Base-by-base conservation (phyloP, 495 filamentous ascomycete genomes). In the Lepraria neglecta region DNA sequence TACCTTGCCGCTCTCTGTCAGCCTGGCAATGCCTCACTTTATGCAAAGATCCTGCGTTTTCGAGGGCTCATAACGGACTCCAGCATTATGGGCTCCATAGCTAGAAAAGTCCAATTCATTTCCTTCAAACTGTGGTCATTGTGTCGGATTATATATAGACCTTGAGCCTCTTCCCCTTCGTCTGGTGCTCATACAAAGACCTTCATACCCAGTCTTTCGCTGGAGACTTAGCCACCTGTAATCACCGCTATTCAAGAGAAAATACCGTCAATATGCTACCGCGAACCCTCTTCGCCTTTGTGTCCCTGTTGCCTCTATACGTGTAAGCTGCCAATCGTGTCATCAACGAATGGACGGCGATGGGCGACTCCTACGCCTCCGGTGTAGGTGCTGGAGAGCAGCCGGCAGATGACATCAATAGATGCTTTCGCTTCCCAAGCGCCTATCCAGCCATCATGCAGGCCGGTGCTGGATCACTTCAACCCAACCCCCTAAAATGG, bases 291-390 rank as follows among this genome's bases (percentile, higher is more conserved):
- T 27, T 48, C 19, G 10, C n/a, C 27, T 12, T 48, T 48, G 19
- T 48, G 10, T 24, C 19, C 10, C 46, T 48, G 27, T 12, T 48
- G 21, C 46, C 46, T 48, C 21, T 48, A 48, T 48, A 24, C 17
- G 46, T 3, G 21, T 17, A 48, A 27, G 46, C 46, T 6, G 46
- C 45, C 45, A 11, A 48, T 48, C 46, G 46, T 17, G 51, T 11
- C 30, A 33, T 54, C 31, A 54, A 33, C 3, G 59, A 61, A 55
- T 62, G 60, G 60, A 62, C 60, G 3, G 60, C 60, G 14, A 56
- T 79, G 42, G 78, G 78, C 9, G 77, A 81, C 61, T 79, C 77
- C 10, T 81, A 79, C 57, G 74, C 72, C 35, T 73, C 77, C 3
- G 77, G 78, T 27, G 77, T 79, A 48, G 78, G 78, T 24, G 77